Base-by-base conservation (phyloP, 225 moss, liverwort and hornwort species). In the Rhytidiadelphus loreus region DNA sequence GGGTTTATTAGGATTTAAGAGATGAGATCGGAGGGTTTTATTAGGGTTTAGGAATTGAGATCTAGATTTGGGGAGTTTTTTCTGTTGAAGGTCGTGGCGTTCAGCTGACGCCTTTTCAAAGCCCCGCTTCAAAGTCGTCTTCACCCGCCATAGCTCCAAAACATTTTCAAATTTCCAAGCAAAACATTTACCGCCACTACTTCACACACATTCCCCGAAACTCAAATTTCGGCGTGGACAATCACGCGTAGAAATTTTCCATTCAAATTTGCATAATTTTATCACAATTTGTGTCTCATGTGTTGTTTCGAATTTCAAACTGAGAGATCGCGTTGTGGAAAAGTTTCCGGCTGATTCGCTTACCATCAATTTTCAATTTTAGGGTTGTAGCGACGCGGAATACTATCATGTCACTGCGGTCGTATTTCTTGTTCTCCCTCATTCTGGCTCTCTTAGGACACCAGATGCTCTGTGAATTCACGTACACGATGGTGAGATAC, bases 401-500 rank as follows among this genome's bases (percentile, higher is more conserved):
- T 46, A 82, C 41, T 22, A 83, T 79, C 78, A 85, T 91, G 74
- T 91, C 74, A 28, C 52, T 91, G 35, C 89, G 80, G 28, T 88
- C 68, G 20, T 93, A 93, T 74, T 69, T 89, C 53, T 84, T 93
- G 86, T 93, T 90, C 81, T 91, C 91, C 84, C 86, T 91, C 66
- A 86, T 90, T 55, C 62, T 93, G 37, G 91, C 88, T 48, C 89
- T 93, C 39, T 57, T 93, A 39, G 91, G 88, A 48, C 90, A 93
- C 71, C 90, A 91, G 52, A 91, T 90, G 85, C 91, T 93, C 41
- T 78, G 85, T 62, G 88, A 93, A 80, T 93, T 93, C 48, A 88
- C 93, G 15, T 88, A 60, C 41, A 79, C 68, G 4, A 26, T 89
- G 55, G 78, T 91, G 46, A 48, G 78, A 55, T 90, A 87, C 61